Base-by-base conservation (phyloP, 2,329 filamentous ascomycete genomes). In the Sclerotiophoma versabilis region DNA sequence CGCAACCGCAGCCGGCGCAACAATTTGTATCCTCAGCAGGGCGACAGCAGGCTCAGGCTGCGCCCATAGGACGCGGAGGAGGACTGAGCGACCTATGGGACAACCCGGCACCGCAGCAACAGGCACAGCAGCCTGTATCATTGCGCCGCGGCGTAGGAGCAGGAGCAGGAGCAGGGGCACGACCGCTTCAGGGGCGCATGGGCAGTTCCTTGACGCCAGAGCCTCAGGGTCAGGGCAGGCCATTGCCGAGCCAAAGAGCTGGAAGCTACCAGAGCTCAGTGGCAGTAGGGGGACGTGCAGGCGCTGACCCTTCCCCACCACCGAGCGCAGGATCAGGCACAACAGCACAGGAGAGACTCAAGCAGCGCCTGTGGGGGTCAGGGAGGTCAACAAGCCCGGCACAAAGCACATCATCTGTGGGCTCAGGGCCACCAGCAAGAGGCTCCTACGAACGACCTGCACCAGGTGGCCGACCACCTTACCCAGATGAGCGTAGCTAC, bases 281-380 rank as follows among this genome's bases (percentile, higher is more conserved):
- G 70, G 76, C 66, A 59, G 69, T 76, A 43, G 64, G 60, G 32
- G 63, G 60, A 9, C 78, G 81, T 64, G 56, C 68, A 57, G 49
- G 64, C 39, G 69, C 66, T 60, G 68, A 73, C 54, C 51, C 66
- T 56, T 63, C 76, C 54, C 58, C 75, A 57, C 70, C 74, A 68
- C 73, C 79, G 58, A 72, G 70, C 60, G 66, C 65, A 36, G 75
- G 70, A 43, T 75, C 67, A 34, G 79, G 76, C 2, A 81, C 81
- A 27, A 86, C 87, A 17, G 92, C 92, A 44, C 91, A 96, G 77
- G 91, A 96, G 65, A 82, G 91, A 63, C 79, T 97, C 64, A 91
- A 92, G 70, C 91, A 92, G 66, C 81, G 91, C 58, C 77, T 96
- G 38, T 92, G 92, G 82, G 86, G 85, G n/a, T 83, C 84, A 25